A percentile compares a stretch with the other conserved stretches of the same genome.
Conservation (phyloP, 257 asterid species). For the Nicotiana undulata region DNA sequence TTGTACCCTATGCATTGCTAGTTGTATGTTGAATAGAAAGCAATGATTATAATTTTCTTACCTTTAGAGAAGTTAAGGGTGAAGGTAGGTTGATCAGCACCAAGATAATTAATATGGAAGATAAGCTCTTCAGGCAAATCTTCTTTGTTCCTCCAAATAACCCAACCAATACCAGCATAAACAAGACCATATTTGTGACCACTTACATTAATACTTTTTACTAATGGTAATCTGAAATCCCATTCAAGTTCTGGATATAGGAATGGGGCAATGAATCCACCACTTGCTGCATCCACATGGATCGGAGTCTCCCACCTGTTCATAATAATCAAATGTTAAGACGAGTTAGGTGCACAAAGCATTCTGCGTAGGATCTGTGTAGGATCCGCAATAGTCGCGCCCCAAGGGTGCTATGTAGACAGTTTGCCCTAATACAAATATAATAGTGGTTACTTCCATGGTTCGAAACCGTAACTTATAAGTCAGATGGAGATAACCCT, state of each 20-base stretch:
- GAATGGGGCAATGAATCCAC: slow-evolving; percentile 28
- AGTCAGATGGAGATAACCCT: too few species aligned
- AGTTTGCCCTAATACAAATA: too few species aligned
- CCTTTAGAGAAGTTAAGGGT: slow-evolving; percentile 30
- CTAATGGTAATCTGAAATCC: slow-evolving; percentile 29
- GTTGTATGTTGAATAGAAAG: not conserved
- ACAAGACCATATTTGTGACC: slow-evolving; percentile 29
- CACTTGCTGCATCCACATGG: slow-evolving; percentile 32
- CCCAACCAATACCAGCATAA: slow-evolving; percentile 36
- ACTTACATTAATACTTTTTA: slow-evolving; percentile 30
- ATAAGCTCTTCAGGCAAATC: slow-evolving; percentile 33
- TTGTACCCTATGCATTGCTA: not conserved
- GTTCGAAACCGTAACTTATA: too few species aligned
- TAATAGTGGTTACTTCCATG: too few species aligned
- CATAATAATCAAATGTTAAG: not conserved
- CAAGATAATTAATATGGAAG: slow-evolving; percentile 26
- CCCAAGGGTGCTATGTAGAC: too few species aligned
- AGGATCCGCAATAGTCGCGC: too few species aligned
- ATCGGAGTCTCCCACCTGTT: slow-evolving; percentile 30
- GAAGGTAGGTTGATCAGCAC: slow-evolving; percentile 32
- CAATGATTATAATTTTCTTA: not conserved
- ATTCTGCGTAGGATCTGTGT: accelerated
- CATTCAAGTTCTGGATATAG: slow-evolving; percentile 30
- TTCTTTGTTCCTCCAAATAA: slow-evolving; percentile 28
- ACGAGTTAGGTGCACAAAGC: too few species aligned